A percentile compares a stretch with the other conserved stretches of the same genome.
Evolutionary conservation across 805 yeast genomes (phyloP).

Genomic region (Starmerella ratchasimensis): DNA sequence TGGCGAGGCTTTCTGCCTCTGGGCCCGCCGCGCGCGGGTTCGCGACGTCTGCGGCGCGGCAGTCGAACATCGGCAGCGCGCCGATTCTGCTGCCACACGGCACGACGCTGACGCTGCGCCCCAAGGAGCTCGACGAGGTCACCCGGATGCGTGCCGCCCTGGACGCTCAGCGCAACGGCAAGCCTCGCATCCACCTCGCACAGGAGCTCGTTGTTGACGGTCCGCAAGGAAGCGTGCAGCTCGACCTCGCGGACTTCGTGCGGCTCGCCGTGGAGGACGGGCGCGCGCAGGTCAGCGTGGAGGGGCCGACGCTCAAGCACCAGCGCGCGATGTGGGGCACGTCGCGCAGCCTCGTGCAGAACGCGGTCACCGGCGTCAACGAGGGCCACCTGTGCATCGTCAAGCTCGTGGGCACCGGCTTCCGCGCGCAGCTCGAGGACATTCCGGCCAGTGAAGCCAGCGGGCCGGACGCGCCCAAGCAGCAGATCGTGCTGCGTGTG

Average conservation of each 20-base stretch:
- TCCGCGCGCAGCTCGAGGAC: constrained; percentile 52
- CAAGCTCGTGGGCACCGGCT: constrained; percentile 92
- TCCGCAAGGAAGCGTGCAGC: constrained; percentile 55
- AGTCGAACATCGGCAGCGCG: constrained; percentile 53
- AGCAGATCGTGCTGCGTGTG: constrained; percentile 61
- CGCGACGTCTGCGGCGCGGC: constrained; percentile 9
- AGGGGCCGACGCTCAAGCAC: constrained; percentile 39
- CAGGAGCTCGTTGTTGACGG: constrained; percentile 52
- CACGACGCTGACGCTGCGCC: constrained; percentile 34
- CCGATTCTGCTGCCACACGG: constrained; percentile 60
- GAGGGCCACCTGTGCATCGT: constrained; percentile 86
- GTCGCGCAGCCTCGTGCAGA: constrained; percentile 59
- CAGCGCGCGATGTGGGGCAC: constrained; percentile 97
- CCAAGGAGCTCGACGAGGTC: constrained; percentile 22
- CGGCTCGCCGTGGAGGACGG: constrained; percentile 26
- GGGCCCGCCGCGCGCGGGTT: too few species aligned
- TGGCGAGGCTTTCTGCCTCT: too few species aligned
- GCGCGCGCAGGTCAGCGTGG: constrained; percentile 42
- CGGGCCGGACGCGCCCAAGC: constrained; percentile 36
- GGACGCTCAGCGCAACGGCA: constrained; percentile 57
- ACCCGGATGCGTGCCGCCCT: constrained; percentile 33
- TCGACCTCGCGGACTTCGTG: constrained; percentile 64
- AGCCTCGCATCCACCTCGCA: constrained; percentile 42
- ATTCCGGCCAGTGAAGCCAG: not conserved
- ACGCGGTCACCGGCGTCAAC: constrained; percentile 72